phyloP scores from a whole-genome alignment of 768 basidiomycete genomes.

The Rhodotorula diobovata region DNA sequence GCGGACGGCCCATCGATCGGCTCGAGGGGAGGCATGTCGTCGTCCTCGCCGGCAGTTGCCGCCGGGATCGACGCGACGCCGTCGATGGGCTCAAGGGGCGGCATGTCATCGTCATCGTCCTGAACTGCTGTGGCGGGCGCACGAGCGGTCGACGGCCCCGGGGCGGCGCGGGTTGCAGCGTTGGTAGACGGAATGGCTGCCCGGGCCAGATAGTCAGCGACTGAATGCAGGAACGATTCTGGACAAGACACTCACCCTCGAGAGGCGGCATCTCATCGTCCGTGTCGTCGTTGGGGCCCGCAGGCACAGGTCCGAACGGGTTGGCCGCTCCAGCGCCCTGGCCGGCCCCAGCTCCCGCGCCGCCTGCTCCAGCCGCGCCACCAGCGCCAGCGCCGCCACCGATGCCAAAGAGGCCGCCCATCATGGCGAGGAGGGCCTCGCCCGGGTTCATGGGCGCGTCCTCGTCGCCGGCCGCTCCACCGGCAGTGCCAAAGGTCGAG shows the following conservation, averaged over 20 bases:
- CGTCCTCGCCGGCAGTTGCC: background rate
- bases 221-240: background rate
- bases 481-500: background rate
- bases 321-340: too few species aligned
- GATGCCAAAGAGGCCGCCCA: conserved; percentile 1
- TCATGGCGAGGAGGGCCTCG: background rate
- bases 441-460: background rate
- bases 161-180: background rate
- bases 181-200: background rate
- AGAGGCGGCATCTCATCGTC: conserved; percentile 29
- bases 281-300: background rate
- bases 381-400: background rate
- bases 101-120: conserved; percentile 14
- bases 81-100: conserved; percentile 5
- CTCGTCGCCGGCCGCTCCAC: background rate
- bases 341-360: background rate
- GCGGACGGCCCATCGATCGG: background rate
- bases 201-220: background rate
- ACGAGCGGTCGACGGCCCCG: background rate
- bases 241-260: background rate
- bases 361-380: background rate
- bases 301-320: background rate
- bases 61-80: background rate
- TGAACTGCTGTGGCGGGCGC: background rate
- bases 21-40: conserved; percentile 30